phyloP scores from a whole-genome alignment of 495 filamentous ascomycete genomes.

The Oidiodendron maius region DNA sequence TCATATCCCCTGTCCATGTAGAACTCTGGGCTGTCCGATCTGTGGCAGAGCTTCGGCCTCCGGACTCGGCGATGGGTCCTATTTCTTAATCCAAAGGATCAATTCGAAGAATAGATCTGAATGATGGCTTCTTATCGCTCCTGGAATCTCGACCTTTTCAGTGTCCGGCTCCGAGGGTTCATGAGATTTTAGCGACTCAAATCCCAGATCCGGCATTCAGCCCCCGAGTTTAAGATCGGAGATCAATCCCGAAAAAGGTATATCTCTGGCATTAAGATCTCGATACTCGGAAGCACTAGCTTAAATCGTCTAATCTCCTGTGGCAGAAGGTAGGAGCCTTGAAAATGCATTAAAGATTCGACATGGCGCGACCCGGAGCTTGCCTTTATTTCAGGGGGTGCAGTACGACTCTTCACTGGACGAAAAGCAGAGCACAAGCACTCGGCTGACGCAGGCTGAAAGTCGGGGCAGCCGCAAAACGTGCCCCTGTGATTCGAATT shows the following conservation, averaged over 20 bases:
- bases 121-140: background rate
- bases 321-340: background rate
- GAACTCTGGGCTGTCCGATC: background rate
- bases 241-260: background rate
- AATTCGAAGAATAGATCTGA: background rate
- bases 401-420: background rate
- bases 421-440: background rate
- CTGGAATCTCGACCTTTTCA: background rate
- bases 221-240: background rate
- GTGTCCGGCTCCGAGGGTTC: background rate
- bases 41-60: background rate
- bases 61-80: background rate
- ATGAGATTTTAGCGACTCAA: background rate
- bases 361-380: background rate
- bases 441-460: too few species aligned
- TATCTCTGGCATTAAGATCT: slow-evolving; percentile 4
- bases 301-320: background rate
- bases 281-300: background rate
- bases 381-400: background rate
- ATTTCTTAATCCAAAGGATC: background rate
- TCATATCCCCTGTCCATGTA: background rate
- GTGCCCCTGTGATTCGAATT: background rate
- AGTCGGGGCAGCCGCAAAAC: background rate
- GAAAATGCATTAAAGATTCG: too few species aligned
- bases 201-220: background rate